Percentiles rank a stretch among this genome's conserved stretches.
phyloP scores from a whole-genome alignment of 768 basidiomycete genomes.

The Russula sp. region DNA sequence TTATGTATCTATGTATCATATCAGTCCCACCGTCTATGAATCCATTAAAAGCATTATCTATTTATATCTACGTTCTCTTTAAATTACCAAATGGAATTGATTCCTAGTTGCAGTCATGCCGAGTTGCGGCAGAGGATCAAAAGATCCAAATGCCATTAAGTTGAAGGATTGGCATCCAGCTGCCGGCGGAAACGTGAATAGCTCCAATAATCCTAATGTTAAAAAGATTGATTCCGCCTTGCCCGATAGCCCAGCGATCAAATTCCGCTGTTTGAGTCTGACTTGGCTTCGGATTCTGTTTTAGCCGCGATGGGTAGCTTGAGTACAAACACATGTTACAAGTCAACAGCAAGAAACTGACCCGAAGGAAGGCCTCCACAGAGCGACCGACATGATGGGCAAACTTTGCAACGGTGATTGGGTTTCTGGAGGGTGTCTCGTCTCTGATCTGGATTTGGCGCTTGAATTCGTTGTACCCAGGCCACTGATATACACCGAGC shows the following conservation, averaged over 20 bases:
- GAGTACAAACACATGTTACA: neutral
- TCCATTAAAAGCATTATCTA: no score
- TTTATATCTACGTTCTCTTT: neutral
- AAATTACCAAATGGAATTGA: neutral
- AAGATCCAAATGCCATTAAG: neutral
- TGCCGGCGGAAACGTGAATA: slow-evolving; percentile 22
- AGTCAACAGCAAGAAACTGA: slow-evolving; percentile 1
- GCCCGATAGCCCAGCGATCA: slow-evolving; percentile 17
- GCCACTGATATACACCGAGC: slow-evolving; percentile 15
- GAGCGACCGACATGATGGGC: slow-evolving; percentile 22
- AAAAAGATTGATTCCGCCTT: neutral
- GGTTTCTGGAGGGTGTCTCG: slow-evolving; percentile 12
- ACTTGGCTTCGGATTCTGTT: neutral
- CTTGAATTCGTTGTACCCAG: slow-evolving; percentile 14
- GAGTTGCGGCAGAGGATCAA: neutral
- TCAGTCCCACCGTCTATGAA: no score
- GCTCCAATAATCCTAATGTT: slow-evolving; percentile 21
- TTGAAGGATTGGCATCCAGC: slow-evolving; percentile 30
- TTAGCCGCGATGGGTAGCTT: neutral
- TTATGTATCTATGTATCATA: neutral
- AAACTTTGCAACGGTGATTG: slow-evolving; percentile 21
- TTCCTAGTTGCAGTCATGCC: neutral
- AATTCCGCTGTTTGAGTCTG: neutral
- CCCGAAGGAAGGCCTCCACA: slow-evolving; percentile 20
- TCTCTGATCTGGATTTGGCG: slow-evolving; percentile 24